Evolutionary conservation across 306 rosid genomes (phyloP), one percentile per base, ranked within the genome.

Genomic region (Cucumis sativus): DNA sequence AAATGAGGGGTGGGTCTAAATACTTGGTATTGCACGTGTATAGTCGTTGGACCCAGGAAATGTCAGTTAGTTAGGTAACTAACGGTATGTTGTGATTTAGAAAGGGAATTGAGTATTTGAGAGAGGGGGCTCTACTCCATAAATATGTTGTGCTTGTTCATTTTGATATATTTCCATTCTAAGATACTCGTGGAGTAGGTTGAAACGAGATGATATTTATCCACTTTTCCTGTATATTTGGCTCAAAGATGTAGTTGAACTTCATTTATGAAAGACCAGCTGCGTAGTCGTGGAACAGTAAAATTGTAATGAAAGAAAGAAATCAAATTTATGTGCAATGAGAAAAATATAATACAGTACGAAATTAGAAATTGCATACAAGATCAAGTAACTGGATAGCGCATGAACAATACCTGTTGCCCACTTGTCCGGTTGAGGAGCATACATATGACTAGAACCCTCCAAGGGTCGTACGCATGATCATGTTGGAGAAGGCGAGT

Each of bases 401-500:
- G 72, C 6, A 18, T 30, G 61, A 60, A 63, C 6, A 17, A 62
- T 81, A 90, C 97, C 92, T 88, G 93, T 0, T 0, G 1, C 55
- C 97, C 93, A 40, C 66, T 28, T 39, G 97, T 92, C 61, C 74
- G 58, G 77, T 90, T 90, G 49, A 92, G 85, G 33, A 90, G 92
- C 86, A 88, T 80, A 57, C 97, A 92, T 9, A 92, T 92, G 41
- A 88, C 84, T 78, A 92, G 57, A 20, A 92, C 93, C 70, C 89
- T 88, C 97, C 96, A 90, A 35, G 97, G 97, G 79, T 92, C 92
- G 66, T 84, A 82, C 7, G 58, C 65, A 76, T 92, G 96, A 62
- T 76, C 81, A 79, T 92, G 92, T 83, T 92, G 96, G 75, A 92
- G 84, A 65, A 92, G 96, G 82, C 23, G 11, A 58, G 21, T 10